Evolutionary conservation across 1,284 basidiomycete genomes (phyloP), one percentile per base, ranked within the genome.

Genomic region (Ganoderma resinaceum): DNA sequence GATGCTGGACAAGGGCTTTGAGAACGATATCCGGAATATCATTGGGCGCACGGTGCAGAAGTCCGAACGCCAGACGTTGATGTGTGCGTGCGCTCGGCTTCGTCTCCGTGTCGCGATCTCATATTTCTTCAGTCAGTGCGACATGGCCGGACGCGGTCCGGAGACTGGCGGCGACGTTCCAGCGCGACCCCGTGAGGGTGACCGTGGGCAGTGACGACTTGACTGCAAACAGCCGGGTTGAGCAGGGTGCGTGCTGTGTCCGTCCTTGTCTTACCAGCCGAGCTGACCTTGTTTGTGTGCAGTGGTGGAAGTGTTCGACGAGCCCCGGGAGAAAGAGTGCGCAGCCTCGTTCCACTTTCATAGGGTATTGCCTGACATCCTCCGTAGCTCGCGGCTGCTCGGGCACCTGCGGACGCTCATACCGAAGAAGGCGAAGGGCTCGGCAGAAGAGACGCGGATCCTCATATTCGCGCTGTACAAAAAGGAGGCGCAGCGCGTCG

Each of bases 121-220:
- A 66, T 67, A 2, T 11, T 20, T 11, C 31, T 59, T 9, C 74
- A 95, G 94, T 99, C 83, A 98, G 96, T 67, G 97, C 97, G 7
- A 99, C 97, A 3, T 99, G 97, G 97, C 97, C 97, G 0, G 95
- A 97, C 72, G 91, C 94, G 2, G 97, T 99, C n/a, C 89, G 97
- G 68, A 87, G 93, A 69, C 86, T 99, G n/a, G 98, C 98, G 0
- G 88, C 90, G 75, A 91, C 95, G 7, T 99, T 99, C 83, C 93
- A 95, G 81, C 86, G 87, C 65, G 83, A 94, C 70, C 96, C 97
- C 5, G 87, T 98, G 23, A 88, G 95, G 57, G 93, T 99, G 43
- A 98, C 96, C 0, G 96, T 99, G 37, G 97, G 97, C 3, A 95
- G 92, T 70, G 98, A 99, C 73, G 97, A 99, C 78, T 86, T 99